Percentiles rank a stretch among this genome's conserved stretches.
Conservation (phyloP, 768 basidiomycete species). For the Neoboletus brunneissimus region DNA sequence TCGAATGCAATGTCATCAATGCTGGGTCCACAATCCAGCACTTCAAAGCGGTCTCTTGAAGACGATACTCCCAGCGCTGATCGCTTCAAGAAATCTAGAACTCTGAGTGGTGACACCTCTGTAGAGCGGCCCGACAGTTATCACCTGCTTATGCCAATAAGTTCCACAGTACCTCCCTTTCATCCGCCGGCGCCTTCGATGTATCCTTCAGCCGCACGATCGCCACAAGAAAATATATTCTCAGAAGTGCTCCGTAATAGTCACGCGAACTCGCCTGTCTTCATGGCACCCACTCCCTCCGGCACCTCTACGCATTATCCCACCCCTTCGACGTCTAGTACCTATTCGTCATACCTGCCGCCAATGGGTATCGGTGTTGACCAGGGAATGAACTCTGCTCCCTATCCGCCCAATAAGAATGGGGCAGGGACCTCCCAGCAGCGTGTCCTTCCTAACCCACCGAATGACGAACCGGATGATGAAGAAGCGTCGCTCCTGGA, state of each 20-base stretch:
- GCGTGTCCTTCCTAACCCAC: conserved; percentile 24
- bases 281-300: conserved; percentile 47
- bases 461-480: conserved; percentile 48
- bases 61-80: conserved; percentile 24
- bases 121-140: conserved; percentile 43
- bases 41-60: conserved; percentile 28
- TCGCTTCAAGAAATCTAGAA: conserved; percentile 53
- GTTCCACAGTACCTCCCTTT: conserved; percentile 35
- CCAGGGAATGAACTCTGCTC: conserved; percentile 46
- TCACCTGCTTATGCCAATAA: conserved; percentile 57
- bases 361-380: conserved; percentile 59
- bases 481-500: conserved; percentile 43
- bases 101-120: conserved; percentile 40
- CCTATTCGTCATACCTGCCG: conserved; percentile 49
- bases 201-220: conserved; percentile 43
- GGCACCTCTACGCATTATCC: conserved; percentile 43
- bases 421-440: conserved; percentile 22
- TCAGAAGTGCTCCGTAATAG: conserved; percentile 56
- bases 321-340: conserved; percentile 33
- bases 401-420: conserved; percentile 42
- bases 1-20: conserved; percentile 31
- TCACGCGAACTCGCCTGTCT: conserved; percentile 57
- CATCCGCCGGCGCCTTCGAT: conserved; percentile 35
- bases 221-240: conserved; percentile 54
- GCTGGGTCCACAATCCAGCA: conserved; percentile 24